phyloP scores from a whole-genome alignment of 2,329 filamentous ascomycete species.

The Didymella glomerata region DNA sequence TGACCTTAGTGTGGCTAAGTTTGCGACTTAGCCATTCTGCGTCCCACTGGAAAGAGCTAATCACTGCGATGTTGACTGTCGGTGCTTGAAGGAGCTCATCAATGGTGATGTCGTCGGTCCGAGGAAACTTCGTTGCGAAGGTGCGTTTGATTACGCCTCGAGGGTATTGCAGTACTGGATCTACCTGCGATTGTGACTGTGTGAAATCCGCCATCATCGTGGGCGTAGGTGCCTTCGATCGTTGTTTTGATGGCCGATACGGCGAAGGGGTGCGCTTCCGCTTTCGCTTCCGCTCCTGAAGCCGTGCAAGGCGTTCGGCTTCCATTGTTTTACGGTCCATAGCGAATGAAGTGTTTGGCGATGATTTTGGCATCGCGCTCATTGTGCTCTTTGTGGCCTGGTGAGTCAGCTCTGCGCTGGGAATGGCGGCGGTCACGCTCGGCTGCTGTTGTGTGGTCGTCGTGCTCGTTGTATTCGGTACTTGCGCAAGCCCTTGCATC shows the following conservation, averaged over 20 bases:
- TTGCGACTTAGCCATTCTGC: slow-evolving; percentile 77
- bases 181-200: not conserved
- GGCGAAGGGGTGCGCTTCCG: slow-evolving; percentile 64
- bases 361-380: not conserved
- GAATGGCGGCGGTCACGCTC: not conserved
- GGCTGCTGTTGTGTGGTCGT: not conserved
- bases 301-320: slow-evolving; percentile 76
- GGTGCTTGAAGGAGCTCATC: slow-evolving; percentile 83
- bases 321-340: slow-evolving; percentile 87
- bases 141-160: slow-evolving; percentile 81
- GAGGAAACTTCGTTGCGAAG: slow-evolving; percentile 70
- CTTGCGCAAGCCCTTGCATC: slow-evolving; percentile 21
- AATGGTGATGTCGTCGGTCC: slow-evolving; percentile 80
- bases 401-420: slow-evolving; percentile 10
- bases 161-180: slow-evolving; percentile 56
- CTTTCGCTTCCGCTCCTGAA: slow-evolving; percentile 70
- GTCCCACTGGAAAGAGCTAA: slow-evolving; percentile 90
- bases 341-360: slow-evolving; percentile 45
- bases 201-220: not conserved
- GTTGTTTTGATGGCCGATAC: slow-evolving; percentile 39
- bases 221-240: slow-evolving; percentile 4
- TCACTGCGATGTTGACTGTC: slow-evolving; percentile 75
- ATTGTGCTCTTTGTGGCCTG: not conserved
- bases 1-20: slow-evolving; percentile 65
- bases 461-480: not conserved